Evolutionary conservation across 257 asterid genomes (phyloP), one percentile per base, ranked within the genome.

Genomic region (Hygrophila difformis): DNA sequence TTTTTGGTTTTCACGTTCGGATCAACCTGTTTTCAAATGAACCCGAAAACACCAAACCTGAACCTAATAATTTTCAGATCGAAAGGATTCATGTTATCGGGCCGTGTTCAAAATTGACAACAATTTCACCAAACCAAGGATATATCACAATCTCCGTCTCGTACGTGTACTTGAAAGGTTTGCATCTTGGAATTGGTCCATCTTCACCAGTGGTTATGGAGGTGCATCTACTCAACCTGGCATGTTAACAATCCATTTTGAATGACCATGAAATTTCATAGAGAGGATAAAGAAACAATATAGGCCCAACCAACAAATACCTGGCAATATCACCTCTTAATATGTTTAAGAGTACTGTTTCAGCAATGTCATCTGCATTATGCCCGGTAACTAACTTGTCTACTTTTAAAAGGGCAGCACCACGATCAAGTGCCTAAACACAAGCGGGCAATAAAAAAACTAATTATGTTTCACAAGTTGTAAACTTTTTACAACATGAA

Each of bases 151-250:
- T 91, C 64, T 91, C 96, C 71, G 85, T 91, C 84, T 91, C 98
- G 49, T 82, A 91, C 16, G 98, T 86, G 84, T 91, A 86, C 74
- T 91, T 91, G 49, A 86, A 91, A 37, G 98, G 98, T 77, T 91
- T 91, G 98, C 96, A 91, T 72, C 98, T 91, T 21, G 98, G 96
- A 66, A 86, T 91, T 33, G 96, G 94, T 49, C 98, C 98, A 70
- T 91, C 98, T 76, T 86, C 96, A 18, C 96, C 98, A 0, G 98
- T 91, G 55, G 74, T 72, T 51, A 86, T 82, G 21, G 82, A 77
- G 31, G 98, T 80, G 63, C 98, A 91, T 72, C 97, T 84, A 67
- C 94, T 77, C 73, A 88, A 63, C 76, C 94, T 88, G 74, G 58
- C 33, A 56, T 20, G 47, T 55, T 51, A 33, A 33, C n/a, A 46